Percentiles rank a stretch among this genome's conserved stretches.
Evolutionary conservation across 805 yeast species (phyloP).

Genomic region (Metschnikowia noctiluminum): DNA sequence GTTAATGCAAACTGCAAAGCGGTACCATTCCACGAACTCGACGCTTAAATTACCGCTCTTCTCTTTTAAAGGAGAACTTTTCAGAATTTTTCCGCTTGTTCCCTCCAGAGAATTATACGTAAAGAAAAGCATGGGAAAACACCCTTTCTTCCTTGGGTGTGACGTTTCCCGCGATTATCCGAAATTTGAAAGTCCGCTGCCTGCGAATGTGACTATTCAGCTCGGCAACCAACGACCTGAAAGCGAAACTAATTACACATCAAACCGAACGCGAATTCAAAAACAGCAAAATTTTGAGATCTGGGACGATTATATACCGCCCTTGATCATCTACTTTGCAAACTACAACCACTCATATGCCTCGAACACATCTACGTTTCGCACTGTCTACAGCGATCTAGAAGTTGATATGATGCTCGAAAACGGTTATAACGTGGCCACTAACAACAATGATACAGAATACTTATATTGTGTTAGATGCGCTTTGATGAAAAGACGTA

Average conservation of each 20-base stretch:
- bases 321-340: constrained; percentile 51
- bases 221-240: background rate
- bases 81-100: constrained; percentile 31
- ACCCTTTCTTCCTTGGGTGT: constrained; percentile 44
- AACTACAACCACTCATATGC: constrained; percentile 40
- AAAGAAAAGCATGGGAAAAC: constrained; percentile 16
- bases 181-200: background rate
- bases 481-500: constrained; percentile 47
- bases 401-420: constrained; percentile 46
- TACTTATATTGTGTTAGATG: constrained; percentile 55
- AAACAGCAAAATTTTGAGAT: background rate
- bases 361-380: constrained; percentile 60
- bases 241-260: background rate
- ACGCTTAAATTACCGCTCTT: constrained; percentile 8
- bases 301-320: constrained; percentile 39
- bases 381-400: constrained; percentile 43
- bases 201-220: background rate
- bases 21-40: constrained; percentile 25
- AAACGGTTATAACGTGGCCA: constrained; percentile 53
- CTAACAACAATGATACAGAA: constrained; percentile 37
- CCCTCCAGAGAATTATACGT: constrained; percentile 29
- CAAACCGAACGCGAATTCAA: background rate
- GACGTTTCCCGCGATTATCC: constrained; percentile 32
- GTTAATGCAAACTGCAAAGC: constrained; percentile 34
- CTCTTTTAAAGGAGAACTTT: background rate